Percentiles rank a stretch among this genome's conserved stretches.
These are phyloP conservation scores for Mortierella hygrophila DNA, from an alignment of 192 early-diverging fungal species.

Conservation along the genomic window DNA sequence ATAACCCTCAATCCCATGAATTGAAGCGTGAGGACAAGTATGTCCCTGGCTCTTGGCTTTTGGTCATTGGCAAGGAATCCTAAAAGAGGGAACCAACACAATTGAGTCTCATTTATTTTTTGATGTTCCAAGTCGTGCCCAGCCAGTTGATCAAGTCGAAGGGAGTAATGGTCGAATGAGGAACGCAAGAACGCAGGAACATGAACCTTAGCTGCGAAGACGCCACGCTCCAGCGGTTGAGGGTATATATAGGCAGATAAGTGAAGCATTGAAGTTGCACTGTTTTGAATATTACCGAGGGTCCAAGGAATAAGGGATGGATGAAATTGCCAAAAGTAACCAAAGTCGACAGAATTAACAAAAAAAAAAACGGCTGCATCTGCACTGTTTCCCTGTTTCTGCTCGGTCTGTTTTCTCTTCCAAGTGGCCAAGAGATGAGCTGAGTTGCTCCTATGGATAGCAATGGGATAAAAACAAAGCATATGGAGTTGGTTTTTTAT, in stretches of 20 bases:
- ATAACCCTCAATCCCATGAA: neutral
- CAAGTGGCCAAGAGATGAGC: neutral
- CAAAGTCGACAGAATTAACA: neutral
- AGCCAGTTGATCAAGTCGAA: neutral
- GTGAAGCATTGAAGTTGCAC: too few relatives aligned
- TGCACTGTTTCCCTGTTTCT: neutral
- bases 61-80: neutral
- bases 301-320: neutral
- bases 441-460: neutral
- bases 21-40: neutral
- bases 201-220: neutral
- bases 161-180: too few relatives aligned
- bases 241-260: too few relatives aligned
- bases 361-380: neutral
- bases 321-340: neutral
- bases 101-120: neutral
- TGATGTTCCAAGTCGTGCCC: neutral
- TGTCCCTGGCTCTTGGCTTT: too few relatives aligned
- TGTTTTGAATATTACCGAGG: neutral
- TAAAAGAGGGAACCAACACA: neutral
- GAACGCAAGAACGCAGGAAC: neutral
- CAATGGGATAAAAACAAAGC: neutral
- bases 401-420: neutral
- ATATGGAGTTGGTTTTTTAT: neutral
- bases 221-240: neutral